phyloP scores from a whole-genome alignment of 805 yeast genomes.

The Diddensiella santjacobensis region DNA sequence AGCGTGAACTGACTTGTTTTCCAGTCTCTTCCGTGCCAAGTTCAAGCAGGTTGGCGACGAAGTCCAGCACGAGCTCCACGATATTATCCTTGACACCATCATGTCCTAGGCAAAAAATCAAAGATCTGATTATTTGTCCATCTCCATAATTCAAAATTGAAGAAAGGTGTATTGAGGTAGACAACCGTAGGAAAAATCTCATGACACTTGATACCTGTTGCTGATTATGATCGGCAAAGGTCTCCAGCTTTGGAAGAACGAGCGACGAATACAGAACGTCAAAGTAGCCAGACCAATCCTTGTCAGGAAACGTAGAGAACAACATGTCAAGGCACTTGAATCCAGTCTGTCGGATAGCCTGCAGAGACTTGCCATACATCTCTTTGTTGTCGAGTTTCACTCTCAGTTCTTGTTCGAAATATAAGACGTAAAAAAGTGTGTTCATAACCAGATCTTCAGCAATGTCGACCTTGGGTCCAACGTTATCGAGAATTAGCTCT shows the following conservation, averaged over 20 bases:
- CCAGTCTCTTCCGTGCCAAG: neutral
- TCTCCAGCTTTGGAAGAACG: conserved; percentile 59
- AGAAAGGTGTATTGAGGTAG: conserved; percentile 43
- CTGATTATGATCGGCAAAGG: conserved; percentile 71
- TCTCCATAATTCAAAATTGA: conserved; percentile 55
- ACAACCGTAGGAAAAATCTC: conserved; percentile 60
- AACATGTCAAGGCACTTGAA: conserved; percentile 58
- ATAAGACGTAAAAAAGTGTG: conserved; percentile 52
- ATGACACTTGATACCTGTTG: conserved; percentile 80
- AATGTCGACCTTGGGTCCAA: conserved; percentile 54
- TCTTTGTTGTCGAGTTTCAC: conserved; percentile 16
- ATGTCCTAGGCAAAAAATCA: conserved; percentile 52
- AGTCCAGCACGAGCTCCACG: conserved; percentile 55
- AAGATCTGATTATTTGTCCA: conserved; percentile 49
- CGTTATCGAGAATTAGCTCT: conserved; percentile 49
- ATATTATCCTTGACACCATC: conserved; percentile 66
- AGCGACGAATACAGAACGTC: conserved; percentile 51
- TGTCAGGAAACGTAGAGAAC: conserved; percentile 49
- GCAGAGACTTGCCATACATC: neutral
- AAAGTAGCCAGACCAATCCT: conserved; percentile 52
- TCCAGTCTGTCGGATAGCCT: conserved; percentile 39
- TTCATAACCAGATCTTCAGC: conserved; percentile 49
- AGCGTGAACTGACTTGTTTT: neutral
- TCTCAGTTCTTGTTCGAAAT: conserved; percentile 46
- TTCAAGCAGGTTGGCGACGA: conserved; percentile 23